Percentiles rank a stretch among this genome's conserved stretches.
Conservation (phyloP, 2,329 filamentous ascomycete genomes). For the Aaosphaeria pasadenensis region DNA sequence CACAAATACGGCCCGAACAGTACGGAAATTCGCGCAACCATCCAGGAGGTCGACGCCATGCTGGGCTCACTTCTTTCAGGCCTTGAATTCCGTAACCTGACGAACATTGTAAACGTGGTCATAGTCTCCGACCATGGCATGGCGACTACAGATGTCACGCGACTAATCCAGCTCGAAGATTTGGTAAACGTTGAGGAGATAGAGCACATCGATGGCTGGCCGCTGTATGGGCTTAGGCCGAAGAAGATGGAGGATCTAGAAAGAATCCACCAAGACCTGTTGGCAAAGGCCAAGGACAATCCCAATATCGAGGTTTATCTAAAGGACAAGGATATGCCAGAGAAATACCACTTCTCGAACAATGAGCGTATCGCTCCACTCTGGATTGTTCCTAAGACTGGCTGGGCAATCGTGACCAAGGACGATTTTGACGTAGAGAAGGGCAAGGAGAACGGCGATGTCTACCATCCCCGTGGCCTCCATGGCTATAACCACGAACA, state of each 20-base stretch:
- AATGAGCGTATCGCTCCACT: slow-evolving; percentile 89
- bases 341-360: slow-evolving; percentile 83
- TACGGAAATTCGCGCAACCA: slow-evolving; percentile 80
- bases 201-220: slow-evolving; percentile 90
- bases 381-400: slow-evolving; percentile 89
- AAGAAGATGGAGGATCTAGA: slow-evolving; percentile 66
- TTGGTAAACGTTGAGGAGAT: slow-evolving; percentile 75
- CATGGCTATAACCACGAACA: slow-evolving; percentile 96
- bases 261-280: slow-evolving; percentile 59
- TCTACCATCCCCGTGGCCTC: slow-evolving; percentile 78
- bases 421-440: slow-evolving; percentile 73
- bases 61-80: slow-evolving; percentile 72
- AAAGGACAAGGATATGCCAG: slow-evolving; percentile 82
- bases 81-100: slow-evolving; percentile 78
- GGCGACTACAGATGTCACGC: slow-evolving; percentile 81
- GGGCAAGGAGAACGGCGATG: slow-evolving; percentile 59
- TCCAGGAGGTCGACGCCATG: slow-evolving; percentile 78
- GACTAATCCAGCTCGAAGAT: slow-evolving; percentile 87
- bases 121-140: slow-evolving; percentile 98
- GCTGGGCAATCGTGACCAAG: slow-evolving; percentile 86
- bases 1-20: slow-evolving; percentile 92
- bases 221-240: slow-evolving; percentile 81
- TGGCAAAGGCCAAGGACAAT: slow-evolving; percentile 56
- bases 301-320: slow-evolving; percentile 84
- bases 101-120: slow-evolving; percentile 85